Percentiles rank a stretch among this genome's conserved stretches.
Conservation (phyloP, 2,329 filamentous ascomycete species). For the Paramyrothecium sp. region DNA sequence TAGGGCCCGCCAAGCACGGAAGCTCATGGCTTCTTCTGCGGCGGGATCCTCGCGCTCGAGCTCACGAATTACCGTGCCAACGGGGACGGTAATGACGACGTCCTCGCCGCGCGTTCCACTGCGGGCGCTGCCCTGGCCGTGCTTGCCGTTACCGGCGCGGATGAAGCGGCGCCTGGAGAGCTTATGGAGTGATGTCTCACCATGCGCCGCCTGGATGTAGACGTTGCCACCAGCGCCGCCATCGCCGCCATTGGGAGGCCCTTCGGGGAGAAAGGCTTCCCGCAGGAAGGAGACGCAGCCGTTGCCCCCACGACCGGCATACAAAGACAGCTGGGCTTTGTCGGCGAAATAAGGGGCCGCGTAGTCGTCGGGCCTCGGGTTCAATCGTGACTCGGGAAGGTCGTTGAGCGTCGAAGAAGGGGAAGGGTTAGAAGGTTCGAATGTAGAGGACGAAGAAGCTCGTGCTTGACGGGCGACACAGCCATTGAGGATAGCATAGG, state of each 20-base stretch:
- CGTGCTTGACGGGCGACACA: conserved; percentile 4
- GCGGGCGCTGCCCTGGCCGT: conserved; percentile 71
- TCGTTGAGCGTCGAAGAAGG: conserved; percentile 23
- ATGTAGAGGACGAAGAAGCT: conserved; percentile 5
- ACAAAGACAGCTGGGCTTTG: conserved; percentile 73
- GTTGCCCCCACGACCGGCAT: conserved; percentile 80
- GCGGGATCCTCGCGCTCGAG: conserved; percentile 75
- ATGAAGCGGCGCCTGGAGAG: conserved; percentile 74
- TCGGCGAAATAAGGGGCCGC: conserved; percentile 81
- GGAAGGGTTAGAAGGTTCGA: conserved; percentile 7
- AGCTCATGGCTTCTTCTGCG: conserved; percentile 55
- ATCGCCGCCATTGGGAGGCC: conserved; percentile 91
- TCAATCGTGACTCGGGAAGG: conserved; percentile 59
- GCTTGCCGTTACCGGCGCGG: conserved; percentile 72
- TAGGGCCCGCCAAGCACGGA: conserved; percentile 28
- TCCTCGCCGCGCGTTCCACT: conserved; percentile 83
- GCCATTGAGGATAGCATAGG: conserved; percentile 15
- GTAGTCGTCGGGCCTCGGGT: conserved; percentile 84
- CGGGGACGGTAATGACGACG: conserved; percentile 82
- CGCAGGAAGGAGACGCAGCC: conserved; percentile 93
- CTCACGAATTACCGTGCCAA: conserved; percentile 88
- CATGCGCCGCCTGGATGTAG: conserved; percentile 89
- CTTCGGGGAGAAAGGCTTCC: conserved; percentile 85
- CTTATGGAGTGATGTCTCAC: conserved; percentile 92
- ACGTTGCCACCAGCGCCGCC: conserved; percentile 89